Conservation (phyloP, 2,329 filamentous ascomycete species). For the Nemania sp. region DNA sequence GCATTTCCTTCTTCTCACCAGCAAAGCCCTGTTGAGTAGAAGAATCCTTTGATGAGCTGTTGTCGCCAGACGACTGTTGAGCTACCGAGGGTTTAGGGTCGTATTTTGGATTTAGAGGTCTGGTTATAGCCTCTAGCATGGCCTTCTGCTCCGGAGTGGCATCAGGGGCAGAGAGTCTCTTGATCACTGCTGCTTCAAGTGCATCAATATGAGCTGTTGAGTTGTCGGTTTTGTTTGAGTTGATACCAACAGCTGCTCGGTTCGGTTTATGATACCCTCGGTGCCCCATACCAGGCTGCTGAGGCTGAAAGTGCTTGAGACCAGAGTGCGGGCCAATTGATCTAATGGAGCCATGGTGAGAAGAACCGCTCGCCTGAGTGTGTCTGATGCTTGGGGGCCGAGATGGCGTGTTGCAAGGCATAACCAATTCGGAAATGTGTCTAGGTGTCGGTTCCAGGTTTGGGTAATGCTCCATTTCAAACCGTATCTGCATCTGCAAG, state of each 20-base stretch:
- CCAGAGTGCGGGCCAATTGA: slow-evolving; percentile 31
- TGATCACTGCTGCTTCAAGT: slow-evolving; percentile 45
- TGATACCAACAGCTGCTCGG: slow-evolving; percentile 44
- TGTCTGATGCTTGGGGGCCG: slow-evolving; percentile 46
- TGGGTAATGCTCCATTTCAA: slow-evolving; percentile 36
- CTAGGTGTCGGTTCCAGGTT: slow-evolving; percentile 36
- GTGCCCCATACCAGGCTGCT: slow-evolving; percentile 35
- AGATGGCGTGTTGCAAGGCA: slow-evolving; percentile 42
- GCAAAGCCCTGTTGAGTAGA: slow-evolving; percentile 2
- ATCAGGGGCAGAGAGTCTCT: slow-evolving; percentile 30
- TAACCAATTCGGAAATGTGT: slow-evolving; percentile 29
- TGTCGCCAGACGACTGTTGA: slow-evolving; percentile 29
- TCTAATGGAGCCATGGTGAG: slow-evolving; percentile 42
- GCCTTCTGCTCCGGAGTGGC: slow-evolving; percentile 31
- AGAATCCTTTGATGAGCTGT: slow-evolving; percentile 28
- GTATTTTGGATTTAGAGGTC: slow-evolving; percentile 33
- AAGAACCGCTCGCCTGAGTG: slow-evolving; percentile 40
- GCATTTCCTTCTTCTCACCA: slow-evolving; percentile 21
- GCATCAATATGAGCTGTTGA: slow-evolving; percentile 41
- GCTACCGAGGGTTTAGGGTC: slow-evolving; percentile 16
- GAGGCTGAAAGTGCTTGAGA: slow-evolving; percentile 37
- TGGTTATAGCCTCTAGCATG: slow-evolving; percentile 33
- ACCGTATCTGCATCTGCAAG: slow-evolving; percentile 55
- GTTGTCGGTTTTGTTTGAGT: slow-evolving; percentile 44
- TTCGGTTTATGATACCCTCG: slow-evolving; percentile 34